These are phyloP conservation scores for Cladosporium sp. DNA, from an alignment of 2,329 filamentous ascomycete species.

Conservation along the genomic window DNA sequence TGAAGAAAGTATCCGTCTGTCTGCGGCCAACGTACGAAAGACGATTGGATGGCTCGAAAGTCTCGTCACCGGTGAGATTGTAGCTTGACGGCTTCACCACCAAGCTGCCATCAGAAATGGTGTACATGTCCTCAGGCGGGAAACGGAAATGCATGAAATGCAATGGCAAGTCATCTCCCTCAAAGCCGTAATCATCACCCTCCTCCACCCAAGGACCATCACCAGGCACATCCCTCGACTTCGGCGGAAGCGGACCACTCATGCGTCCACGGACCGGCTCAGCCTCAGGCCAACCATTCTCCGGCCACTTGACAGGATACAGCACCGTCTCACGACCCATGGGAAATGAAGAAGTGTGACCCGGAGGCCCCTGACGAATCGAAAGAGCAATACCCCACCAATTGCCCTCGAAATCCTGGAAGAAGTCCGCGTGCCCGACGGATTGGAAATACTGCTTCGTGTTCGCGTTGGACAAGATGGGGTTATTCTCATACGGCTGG, in stretches of 20 bases:
- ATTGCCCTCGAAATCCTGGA: conserved; percentile 47
- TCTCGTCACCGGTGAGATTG: conserved; percentile 50
- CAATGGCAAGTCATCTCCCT: conserved; percentile 42
- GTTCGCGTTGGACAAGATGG: conserved; percentile 24
- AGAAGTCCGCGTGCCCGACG: conserved; percentile 55
- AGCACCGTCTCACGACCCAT: conserved; percentile 55
- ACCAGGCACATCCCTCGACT: conserved; percentile 34
- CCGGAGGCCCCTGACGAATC: conserved; percentile 40
- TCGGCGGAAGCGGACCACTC: conserved; percentile 39
- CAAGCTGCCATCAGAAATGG: conserved; percentile 40
- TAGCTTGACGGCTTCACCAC: conserved; percentile 46
- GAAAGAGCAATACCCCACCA: conserved; percentile 53
- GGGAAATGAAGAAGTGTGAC: conserved; percentile 40
- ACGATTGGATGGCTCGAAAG: conserved; percentile 19
- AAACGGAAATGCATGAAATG: conserved; percentile 57
- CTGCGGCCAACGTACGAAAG: conserved; percentile 53
- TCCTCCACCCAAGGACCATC: conserved; percentile 41
- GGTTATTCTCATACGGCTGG: conserved; percentile 22
- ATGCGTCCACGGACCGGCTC: conserved; percentile 44
- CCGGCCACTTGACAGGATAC: conserved; percentile 46
- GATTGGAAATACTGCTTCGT: conserved; percentile 42
- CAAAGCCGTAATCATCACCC: conserved; percentile 47
- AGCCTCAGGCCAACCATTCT: conserved; percentile 36
- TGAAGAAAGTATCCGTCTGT: conserved; percentile 54
- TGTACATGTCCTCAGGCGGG: conserved; percentile 42